A percentile compares a stretch with the other conserved stretches of the same genome.
Evolutionary conservation across 2,329 filamentous ascomycete species (phyloP).

Genomic region (Hirsutella rhossiliensis): DNA sequence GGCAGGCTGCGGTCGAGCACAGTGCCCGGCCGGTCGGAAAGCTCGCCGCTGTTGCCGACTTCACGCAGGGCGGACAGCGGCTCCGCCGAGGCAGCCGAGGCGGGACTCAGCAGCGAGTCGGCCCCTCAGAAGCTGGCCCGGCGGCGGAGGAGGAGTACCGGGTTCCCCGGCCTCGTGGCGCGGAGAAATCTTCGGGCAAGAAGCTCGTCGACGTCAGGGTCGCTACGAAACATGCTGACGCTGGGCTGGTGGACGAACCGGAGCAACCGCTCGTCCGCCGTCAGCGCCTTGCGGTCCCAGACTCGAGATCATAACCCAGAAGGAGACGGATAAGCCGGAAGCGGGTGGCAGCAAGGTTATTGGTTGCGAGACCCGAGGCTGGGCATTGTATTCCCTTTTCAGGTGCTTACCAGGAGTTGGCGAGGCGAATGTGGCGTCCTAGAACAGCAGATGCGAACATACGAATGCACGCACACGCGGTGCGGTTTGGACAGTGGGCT

Average conservation of each 20-base stretch:
- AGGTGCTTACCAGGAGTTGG: not conserved
- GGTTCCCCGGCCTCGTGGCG: conserved; percentile 49
- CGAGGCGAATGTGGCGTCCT: conserved; percentile 4
- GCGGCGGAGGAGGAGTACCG: conserved; percentile 44
- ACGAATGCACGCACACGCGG: too few relatives aligned
- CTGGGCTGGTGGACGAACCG: conserved; percentile 38
- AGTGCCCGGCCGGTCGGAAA: conserved; percentile 28
- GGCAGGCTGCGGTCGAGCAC: conserved; percentile 36
- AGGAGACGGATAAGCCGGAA: conserved; percentile 2
- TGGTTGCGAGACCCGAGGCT: not conserved
- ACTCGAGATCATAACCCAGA: conserved; percentile 11
- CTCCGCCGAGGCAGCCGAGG: conserved; percentile 13
- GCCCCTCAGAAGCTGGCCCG: conserved; percentile 21
- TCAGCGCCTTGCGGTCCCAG: conserved; percentile 3
- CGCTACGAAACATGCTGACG: conserved; percentile 39
- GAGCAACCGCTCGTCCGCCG: conserved; percentile 4
- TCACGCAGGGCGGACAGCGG: conserved; percentile 20
- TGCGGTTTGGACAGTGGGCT: too few relatives aligned
- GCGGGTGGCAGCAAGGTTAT: conserved; percentile 3
- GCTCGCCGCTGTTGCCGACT: conserved; percentile 24
- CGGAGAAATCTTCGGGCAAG: conserved; percentile 29
- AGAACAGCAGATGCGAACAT: too few relatives aligned
- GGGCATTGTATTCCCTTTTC: not conserved
- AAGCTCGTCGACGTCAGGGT: conserved; percentile 32
- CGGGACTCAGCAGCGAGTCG: conserved; percentile 17